phyloP scores from a whole-genome alignment of 306 rosid genomes.

The Datisca glomerata region DNA sequence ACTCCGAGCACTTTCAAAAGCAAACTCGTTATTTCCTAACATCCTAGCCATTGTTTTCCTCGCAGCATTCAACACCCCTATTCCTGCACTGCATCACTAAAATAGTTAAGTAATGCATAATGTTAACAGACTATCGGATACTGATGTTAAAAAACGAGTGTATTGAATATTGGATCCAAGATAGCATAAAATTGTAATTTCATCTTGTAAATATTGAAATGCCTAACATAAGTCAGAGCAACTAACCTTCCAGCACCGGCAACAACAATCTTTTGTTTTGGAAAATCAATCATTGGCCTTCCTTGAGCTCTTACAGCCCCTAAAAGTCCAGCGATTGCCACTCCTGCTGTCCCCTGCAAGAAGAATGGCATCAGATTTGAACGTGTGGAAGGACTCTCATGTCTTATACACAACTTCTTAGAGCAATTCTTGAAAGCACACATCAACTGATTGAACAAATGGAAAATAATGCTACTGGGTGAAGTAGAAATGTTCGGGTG shows the following conservation, averaged over 20 bases:
- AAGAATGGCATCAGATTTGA: conserved; percentile 13
- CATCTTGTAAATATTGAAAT: too few relatives aligned
- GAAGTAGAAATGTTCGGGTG: too few relatives aligned
- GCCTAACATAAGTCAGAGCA: neutral
- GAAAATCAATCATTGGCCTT: conserved; percentile 95
- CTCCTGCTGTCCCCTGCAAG: conserved; percentile 94
- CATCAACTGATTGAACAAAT: too few relatives aligned
- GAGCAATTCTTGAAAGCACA: too few relatives aligned
- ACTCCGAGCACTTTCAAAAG: conserved; percentile 75
- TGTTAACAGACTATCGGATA: too few relatives aligned
- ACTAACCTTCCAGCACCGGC: conserved; percentile 99
- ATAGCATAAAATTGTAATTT: too few relatives aligned
- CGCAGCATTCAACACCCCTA: conserved; percentile 85
- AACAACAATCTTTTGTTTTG: conserved; percentile 94
- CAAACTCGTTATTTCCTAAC: conserved; percentile 84
- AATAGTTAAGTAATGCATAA: conserved; percentile 22
- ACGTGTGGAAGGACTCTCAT: neutral
- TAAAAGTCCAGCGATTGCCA: conserved; percentile 94
- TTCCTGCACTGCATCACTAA: conserved; percentile 78
- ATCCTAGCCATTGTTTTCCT: conserved; percentile 99
- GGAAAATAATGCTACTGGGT: too few relatives aligned
- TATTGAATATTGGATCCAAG: too few relatives aligned
- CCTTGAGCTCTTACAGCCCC: conserved; percentile 99
- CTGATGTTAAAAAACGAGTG: too few relatives aligned
- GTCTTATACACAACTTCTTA: too few relatives aligned